Percentiles rank a stretch among this genome's conserved stretches.
Conservation (phyloP, 2,329 filamentous ascomycete species). For the Aspergillus caelatus region DNA sequence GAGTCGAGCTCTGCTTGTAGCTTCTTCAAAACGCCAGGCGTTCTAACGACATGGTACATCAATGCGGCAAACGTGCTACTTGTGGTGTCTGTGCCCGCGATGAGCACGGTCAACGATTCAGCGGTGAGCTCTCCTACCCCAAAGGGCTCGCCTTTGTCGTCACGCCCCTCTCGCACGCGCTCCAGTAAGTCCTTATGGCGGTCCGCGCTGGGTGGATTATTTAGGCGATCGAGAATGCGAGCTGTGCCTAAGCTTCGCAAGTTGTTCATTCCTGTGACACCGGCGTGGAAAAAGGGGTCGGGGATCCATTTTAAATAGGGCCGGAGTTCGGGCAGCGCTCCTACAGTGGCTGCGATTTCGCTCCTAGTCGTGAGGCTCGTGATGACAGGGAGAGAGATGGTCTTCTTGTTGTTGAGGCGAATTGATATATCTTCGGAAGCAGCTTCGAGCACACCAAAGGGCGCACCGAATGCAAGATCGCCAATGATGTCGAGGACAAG, state of each 20-base stretch:
- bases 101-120: background rate
- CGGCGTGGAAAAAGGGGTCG: background rate
- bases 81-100: background rate
- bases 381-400: background rate
- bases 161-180: background rate
- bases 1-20: background rate
- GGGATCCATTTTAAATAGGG: background rate
- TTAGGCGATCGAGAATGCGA: background rate
- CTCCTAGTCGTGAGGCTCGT: background rate
- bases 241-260: background rate
- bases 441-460: background rate
- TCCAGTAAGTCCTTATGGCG: background rate
- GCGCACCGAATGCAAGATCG: background rate
- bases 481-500: background rate
- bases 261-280: background rate
- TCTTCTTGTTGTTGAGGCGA: background rate
- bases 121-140: background rate
- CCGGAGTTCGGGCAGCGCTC: background rate
- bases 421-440: background rate
- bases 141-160: background rate
- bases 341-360: background rate
- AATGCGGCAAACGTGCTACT: background rate
- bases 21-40: background rate
- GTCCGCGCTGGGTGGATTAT: background rate
- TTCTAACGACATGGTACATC: background rate